Base-by-base conservation (phyloP, 306 rosid species). In the Sphenostylis stenocarpa region DNA sequence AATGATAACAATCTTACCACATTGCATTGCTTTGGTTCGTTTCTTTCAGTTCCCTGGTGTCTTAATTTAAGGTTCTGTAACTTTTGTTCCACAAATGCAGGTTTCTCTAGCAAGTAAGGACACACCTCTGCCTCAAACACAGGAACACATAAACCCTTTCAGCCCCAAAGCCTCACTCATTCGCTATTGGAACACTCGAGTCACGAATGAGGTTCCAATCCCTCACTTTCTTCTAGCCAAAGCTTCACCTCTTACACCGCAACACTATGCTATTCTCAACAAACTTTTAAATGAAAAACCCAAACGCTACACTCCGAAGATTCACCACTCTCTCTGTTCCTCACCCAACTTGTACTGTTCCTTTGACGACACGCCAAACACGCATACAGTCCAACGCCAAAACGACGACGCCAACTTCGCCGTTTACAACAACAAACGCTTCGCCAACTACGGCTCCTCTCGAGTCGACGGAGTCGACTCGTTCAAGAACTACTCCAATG, bases 401-500 rank as follows among this genome's bases (percentile, higher is more conserved):
- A 70, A 19, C 26, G 49, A 60, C 47, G 86, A 81, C 51, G 51
- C 96, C 1, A 80, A 88, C 81, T 95, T 95, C 67, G 82, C 85
- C 41, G 5, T 24, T 1, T 95, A 95, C 66, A 60, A 86, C 5
- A 84, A 90, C 83, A 90, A 71, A 66, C 85, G 55, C 77, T 95
- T 95, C 83, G 67, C 75, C 45, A 86, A 75, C 88, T 95, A 95
- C 68, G 96, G 93, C 5, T 67, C 84, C 1, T 62, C 90, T 49
- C 67, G 72, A 73, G 71, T 60, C 38, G 82, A 75, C 14, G 90
- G 89, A 5, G 60, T 48, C 21, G 96, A 95, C 83, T 90, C 93
- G 13, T 95, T 95, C 87, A 89, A 88, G 68, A 95, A 95, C 88
- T 95, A 95, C 82, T 95, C 98, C 0, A 77, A 76, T 16, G 89